Base-by-base conservation (phyloP, 176 grass and related monocot genomes). In the Pontederia crassipes region DNA sequence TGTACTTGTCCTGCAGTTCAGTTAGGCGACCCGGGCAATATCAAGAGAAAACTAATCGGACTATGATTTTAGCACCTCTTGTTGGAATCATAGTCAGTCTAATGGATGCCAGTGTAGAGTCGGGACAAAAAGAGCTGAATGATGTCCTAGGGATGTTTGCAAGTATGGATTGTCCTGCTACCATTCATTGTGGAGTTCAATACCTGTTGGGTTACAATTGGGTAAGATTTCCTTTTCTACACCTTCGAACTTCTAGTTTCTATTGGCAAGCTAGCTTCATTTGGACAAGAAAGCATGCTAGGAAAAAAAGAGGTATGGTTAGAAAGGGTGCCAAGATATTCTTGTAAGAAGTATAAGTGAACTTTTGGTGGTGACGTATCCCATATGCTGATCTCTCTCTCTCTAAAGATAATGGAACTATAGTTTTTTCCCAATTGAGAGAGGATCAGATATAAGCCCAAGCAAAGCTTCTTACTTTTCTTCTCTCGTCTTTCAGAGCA, bases 21-120 rank as follows among this genome's bases (percentile, higher is more conserved):
- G 61, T 85, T 46, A 88, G 81, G 65, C 76, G 89, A 52, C 68
- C 81, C 35, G 75, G 89, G 10, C 74, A 86, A 48, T 61, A 81
- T 50, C 75, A 81, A 40, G 89, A 94, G 68, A 94, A 94, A 81
- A 79, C 84, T 70, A 94, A 85, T 54, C 75, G 81, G 40, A 82
- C 84, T 47, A 88, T 94, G 81, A 94, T 94, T 32, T 74, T 94
- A 32, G 84, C 89, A 70, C 89, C 89, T 77, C 79, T 94, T 71
- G 84, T 95, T 14, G 89, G 81, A 40, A 95, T 95, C 52, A 95
- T 95, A 61, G 65, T 87, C 24, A 88, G 76, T 66, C 73, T 95
- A 62, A 83, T 93, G 88, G 88, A 83, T 58, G 65, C 74, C 72
- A 64, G 66, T 72, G 53, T 58, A 28, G 53, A 54, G 69, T 79